phyloP scores from a whole-genome alignment of 352 stramenopile genomes.

The Phytopythium delawarense region DNA sequence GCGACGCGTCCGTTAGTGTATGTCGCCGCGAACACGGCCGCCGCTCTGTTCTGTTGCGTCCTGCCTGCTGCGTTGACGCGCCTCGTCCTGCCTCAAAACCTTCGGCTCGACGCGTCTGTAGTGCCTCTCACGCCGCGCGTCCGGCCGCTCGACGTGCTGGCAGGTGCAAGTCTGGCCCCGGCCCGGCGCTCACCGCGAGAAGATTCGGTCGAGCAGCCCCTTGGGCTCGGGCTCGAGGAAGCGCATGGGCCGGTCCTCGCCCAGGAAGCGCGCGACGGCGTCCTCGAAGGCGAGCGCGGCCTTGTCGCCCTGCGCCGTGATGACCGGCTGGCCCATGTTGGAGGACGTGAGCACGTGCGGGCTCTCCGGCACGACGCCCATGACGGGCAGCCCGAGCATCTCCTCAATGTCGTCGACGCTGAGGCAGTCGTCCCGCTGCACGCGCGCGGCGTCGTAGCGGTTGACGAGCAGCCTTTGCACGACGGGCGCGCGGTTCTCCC shows the following conservation, averaged over 20 bases:
- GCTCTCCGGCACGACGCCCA: conserved; percentile 90
- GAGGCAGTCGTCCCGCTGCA: conserved; percentile 87
- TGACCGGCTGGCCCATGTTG: conserved; percentile 92
- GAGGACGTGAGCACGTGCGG: conserved; percentile 90
- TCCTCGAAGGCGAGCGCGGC: conserved; percentile 83
- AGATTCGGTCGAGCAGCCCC: conserved; percentile 71
- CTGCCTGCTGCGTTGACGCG: not conserved
- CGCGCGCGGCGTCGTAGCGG: conserved; percentile 87
- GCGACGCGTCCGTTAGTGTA: not conserved
- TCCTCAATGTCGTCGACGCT: conserved; percentile 92
- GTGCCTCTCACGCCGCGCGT: not conserved
- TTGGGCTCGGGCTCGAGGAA: conserved; percentile 86
- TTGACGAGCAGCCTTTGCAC: conserved; percentile 88
- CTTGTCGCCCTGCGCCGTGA: conserved; percentile 68
- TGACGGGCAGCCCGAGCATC: conserved; percentile 87
- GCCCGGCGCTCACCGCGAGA: conserved; percentile 31
- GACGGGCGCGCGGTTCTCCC: conserved; percentile 73
- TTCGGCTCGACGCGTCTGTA: not conserved
- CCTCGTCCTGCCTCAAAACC: too few relatives aligned
- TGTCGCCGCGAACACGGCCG: not conserved
- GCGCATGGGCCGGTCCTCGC: conserved; percentile 81
- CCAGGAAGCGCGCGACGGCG: conserved; percentile 88
- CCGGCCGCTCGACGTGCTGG: too few relatives aligned
- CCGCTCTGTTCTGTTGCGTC: not conserved
- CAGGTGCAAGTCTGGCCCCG: too few relatives aligned